Conservation (phyloP, 306 rosid species). For the Pyrus pyrifolia region DNA sequence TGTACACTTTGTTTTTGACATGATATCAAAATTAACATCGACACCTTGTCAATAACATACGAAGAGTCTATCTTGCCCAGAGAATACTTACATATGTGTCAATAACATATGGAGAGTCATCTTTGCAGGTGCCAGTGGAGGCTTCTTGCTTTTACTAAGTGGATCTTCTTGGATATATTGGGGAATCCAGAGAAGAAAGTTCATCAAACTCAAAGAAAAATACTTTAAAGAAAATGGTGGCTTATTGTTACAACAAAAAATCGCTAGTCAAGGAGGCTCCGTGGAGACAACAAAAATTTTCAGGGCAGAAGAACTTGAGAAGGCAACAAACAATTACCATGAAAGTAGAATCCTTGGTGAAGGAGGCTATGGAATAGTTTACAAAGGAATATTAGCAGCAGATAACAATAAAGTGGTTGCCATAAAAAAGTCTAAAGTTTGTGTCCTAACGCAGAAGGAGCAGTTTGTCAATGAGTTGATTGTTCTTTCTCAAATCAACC, state of each 20-base stretch:
- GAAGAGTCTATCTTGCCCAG: no score
- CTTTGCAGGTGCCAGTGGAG: conserved; percentile 7
- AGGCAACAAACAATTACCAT: background rate
- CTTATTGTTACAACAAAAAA: background rate
- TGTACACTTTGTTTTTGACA: no score
- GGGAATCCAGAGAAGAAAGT: conserved; percentile 14
- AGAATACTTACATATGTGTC: background rate
- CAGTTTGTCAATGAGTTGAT: conserved; percentile 7
- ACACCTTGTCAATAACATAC: no score
- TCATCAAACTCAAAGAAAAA: background rate
- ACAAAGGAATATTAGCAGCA: background rate
- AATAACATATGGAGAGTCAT: no score
- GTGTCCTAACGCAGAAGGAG: background rate
- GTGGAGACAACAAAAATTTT: background rate
- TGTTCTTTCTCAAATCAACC: background rate
- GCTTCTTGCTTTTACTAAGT: background rate
- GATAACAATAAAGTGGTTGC: background rate
- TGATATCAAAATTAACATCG: no score
- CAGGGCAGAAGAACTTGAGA: background rate
- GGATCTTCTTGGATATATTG: background rate
- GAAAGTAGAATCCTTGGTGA: background rate
- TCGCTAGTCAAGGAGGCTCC: background rate
- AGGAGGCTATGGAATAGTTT: conserved; percentile 13
- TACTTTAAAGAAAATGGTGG: no score
- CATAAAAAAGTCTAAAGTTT: background rate